These are phyloP conservation scores for Cyclotella choctawhatcheeana DNA, from an alignment of 108 stramenopile species.

Conservation along the genomic window DNA sequence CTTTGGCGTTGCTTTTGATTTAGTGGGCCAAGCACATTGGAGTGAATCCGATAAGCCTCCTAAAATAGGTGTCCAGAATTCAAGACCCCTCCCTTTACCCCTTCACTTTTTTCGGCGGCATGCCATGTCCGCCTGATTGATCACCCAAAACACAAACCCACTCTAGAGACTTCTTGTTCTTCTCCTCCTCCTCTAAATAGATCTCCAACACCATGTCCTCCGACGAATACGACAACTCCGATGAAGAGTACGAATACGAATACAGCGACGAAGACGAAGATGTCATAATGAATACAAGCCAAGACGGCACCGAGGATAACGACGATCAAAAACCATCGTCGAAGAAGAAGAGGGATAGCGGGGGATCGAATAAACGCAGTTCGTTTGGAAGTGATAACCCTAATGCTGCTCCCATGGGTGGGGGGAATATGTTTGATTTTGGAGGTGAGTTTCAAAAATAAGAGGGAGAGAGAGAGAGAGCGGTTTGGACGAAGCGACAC, in stretches of 20 bases:
- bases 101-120: no score
- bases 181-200: no score
- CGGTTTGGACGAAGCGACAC: no score
- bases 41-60: no score
- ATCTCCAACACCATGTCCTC: slow-evolving; percentile 32
- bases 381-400: slow-evolving; percentile 42
- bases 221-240: slow-evolving; percentile 39
- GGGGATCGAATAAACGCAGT: slow-evolving; percentile 29
- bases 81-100: no score
- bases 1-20: no score
- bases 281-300: slow-evolving; percentile 20
- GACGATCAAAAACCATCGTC: slow-evolving; percentile 5
- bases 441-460: slow-evolving; percentile 9
- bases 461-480: background rate
- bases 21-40: no score
- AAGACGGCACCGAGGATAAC: slow-evolving; percentile 10
- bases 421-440: slow-evolving; percentile 28
- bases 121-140: no score
- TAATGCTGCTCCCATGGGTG: slow-evolving; percentile 43
- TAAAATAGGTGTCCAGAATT: no score
- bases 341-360: background rate
- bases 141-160: no score
- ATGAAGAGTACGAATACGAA: slow-evolving; percentile 62
- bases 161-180: no score
- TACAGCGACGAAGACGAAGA: slow-evolving; percentile 56